Base-by-base conservation (phyloP, 2,329 filamentous ascomycete species). In the Sporothrix phasma region DNA sequence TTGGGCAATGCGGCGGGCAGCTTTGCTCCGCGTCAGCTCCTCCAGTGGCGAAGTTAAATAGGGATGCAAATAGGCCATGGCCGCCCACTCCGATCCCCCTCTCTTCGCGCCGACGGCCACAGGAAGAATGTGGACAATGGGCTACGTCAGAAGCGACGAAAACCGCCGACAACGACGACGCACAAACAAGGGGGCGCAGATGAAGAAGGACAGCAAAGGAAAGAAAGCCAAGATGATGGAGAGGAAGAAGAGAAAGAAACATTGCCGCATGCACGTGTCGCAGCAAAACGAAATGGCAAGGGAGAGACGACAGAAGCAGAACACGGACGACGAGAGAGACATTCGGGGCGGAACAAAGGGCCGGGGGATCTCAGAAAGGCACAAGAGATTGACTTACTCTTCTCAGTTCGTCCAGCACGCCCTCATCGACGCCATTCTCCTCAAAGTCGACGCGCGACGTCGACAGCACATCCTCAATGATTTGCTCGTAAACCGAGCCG, bases 381-480 rank as follows among this genome's bases (percentile, higher is more conserved):
- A 56, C 37, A 19, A 39, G 53, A 31, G 31, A 53, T 49, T 64
- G 41, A 13, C 89, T 83, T 81, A 97, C 93, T 85, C 88, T 83
- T 76, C 87, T 88, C 81, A 99, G 80, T 75, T 96, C 90, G 69
- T 93, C 86, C 72, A 99, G 79, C 61, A 93, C 93, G 70, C 84
- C 81, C 75, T 93, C 88, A 71, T 96, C 91, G 69, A 97, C 88
- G 71, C 94, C 94, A 70, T 88, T 91, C 78, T 99, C 94, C 76
- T 99, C 94, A 74, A 99, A 97, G 77, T 97, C 94, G 73, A 93
- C 89, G 73, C 90, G 85, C 72, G 93, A 97, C 69, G 89, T 88
- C 71, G 93, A 88, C 76, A 97, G 90, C 74, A 99, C 92, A 78
- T 94, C 90, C 67, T 88, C 81, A 73, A 89, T 89, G 75, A 89